Evolutionary conservation across 805 yeast species (phyloP).

Genomic region (Naumovozyma baii): DNA sequence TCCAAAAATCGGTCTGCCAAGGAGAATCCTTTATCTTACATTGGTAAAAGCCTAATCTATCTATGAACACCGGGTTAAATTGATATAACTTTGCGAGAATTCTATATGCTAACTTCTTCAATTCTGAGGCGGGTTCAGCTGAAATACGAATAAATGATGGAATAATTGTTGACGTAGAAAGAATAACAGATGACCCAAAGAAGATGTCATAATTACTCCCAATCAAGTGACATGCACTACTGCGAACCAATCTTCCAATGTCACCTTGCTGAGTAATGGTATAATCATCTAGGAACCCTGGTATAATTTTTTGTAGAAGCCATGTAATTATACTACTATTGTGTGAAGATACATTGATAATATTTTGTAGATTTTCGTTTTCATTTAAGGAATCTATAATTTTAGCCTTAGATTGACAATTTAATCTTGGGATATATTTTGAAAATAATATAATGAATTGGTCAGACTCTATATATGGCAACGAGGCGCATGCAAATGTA

Average conservation of each 20-base stretch:
- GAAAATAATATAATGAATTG: constrained; percentile 6
- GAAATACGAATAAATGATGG: constrained; percentile 37
- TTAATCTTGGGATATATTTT: constrained; percentile 2
- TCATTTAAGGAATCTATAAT: constrained; percentile 9
- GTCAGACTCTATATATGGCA: constrained; percentile 9
- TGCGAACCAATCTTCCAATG: constrained; percentile 72
- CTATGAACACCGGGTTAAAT: background rate
- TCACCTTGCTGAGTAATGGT: constrained; percentile 78
- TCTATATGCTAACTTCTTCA: constrained; percentile 1
- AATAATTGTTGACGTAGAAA: background rate
- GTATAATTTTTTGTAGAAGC: background rate
- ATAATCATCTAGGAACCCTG: constrained; percentile 56
- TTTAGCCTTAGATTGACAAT: constrained; percentile 14
- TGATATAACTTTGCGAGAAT: background rate
- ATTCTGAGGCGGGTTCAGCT: constrained; percentile 52
- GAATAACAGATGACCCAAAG: constrained; percentile 1
- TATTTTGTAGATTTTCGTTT: no score
- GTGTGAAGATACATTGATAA: no score
- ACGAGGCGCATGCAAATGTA: constrained; percentile 9
- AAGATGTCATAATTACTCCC: constrained; percentile 16
- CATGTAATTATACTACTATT: no score
- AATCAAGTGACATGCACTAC: constrained; percentile 38
- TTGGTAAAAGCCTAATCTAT: background rate
- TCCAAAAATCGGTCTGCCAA: constrained; percentile 37
- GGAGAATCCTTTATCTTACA: background rate